Evolutionary conservation across 495 filamentous ascomycete genomes (phyloP).

Genomic region (Annulohypoxylon bovei): DNA sequence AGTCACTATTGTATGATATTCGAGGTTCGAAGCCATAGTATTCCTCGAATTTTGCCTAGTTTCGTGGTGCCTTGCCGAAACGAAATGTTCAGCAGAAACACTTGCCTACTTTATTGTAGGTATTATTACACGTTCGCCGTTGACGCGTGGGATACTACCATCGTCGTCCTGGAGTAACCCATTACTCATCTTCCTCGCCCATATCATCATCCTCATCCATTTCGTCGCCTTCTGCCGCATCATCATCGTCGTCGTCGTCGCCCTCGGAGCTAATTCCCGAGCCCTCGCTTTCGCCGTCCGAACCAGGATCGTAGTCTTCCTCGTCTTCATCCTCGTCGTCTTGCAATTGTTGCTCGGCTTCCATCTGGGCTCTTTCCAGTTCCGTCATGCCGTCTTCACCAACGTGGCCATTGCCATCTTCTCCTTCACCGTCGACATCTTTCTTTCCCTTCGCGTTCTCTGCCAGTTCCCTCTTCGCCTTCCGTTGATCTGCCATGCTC

Average conservation of each 20-base stretch:
- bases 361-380: conserved; percentile 62
- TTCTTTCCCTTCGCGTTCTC: conserved; percentile 61
- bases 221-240: conserved; percentile 58
- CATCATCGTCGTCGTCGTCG: conserved; percentile 62
- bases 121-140: not conserved
- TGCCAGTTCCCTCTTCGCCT: conserved; percentile 72
- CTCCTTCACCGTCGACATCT: conserved; percentile 71
- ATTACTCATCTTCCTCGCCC: conserved; percentile 33
- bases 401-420: conserved; percentile 61
- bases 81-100: not conserved
- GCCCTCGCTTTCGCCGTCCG: conserved; percentile 77
- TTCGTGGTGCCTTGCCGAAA: not conserved
- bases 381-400: conserved; percentile 72
- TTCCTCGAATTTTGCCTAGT: not conserved
- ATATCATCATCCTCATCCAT: conserved; percentile 55
- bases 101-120: not conserved
- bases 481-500: conserved; percentile 86
- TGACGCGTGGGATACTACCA: not conserved
- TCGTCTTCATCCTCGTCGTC: conserved; percentile 85
- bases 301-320: conserved; percentile 88
- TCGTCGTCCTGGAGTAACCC: conserved; percentile 14
- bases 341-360: conserved; percentile 62
- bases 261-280: conserved; percentile 66
- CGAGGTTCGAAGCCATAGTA: conserved; percentile 1
- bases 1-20: not conserved